Conservation (phyloP, 1,139 yeast genomes). For the Nakaseomyces glabratus region DNA sequence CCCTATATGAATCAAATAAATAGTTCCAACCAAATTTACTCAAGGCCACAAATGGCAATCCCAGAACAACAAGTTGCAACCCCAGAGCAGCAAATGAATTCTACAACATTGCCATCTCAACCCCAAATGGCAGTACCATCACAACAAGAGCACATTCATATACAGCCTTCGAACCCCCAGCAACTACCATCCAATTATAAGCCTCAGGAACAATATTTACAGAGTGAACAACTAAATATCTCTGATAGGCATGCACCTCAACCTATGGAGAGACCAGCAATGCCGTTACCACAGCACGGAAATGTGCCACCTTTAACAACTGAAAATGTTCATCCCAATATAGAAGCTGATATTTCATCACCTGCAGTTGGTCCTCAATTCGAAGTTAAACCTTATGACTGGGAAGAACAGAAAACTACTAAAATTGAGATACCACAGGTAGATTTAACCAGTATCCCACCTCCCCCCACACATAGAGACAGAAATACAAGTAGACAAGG, state of each 20-base stretch:
- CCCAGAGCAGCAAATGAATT: conserved; percentile 9
- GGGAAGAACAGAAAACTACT: conserved; percentile 14
- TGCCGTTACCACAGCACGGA: conserved; percentile 8
- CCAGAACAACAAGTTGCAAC: conserved; percentile 34
- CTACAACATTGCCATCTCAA: too few species aligned
- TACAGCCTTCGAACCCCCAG: conserved; percentile 8
- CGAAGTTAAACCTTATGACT: conserved; percentile 21
- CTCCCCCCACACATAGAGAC: conserved; percentile 27
- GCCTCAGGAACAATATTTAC: conserved; percentile 3
- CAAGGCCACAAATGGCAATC: conserved; percentile 28
- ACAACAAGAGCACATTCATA: background rate
- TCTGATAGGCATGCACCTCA: background rate
- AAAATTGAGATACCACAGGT: conserved; percentile 12
- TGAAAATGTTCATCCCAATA: too few species aligned
- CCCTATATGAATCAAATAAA: too few species aligned
- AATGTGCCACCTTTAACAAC: too few species aligned
- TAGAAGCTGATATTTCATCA: too few species aligned
- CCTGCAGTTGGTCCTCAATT: too few species aligned
- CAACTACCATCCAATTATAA: conserved; percentile 6
- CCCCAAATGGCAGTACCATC: background rate
- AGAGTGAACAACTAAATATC: background rate
- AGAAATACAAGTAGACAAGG: conserved; percentile 10
- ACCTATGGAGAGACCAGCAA: background rate
- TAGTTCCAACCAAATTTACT: conserved; percentile 3
- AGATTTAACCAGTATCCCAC: conserved; percentile 19